These are phyloP conservation scores for Paramecium bursaria DNA, from an alignment of 73 alveolate genomes.

Conservation along the genomic window DNA sequence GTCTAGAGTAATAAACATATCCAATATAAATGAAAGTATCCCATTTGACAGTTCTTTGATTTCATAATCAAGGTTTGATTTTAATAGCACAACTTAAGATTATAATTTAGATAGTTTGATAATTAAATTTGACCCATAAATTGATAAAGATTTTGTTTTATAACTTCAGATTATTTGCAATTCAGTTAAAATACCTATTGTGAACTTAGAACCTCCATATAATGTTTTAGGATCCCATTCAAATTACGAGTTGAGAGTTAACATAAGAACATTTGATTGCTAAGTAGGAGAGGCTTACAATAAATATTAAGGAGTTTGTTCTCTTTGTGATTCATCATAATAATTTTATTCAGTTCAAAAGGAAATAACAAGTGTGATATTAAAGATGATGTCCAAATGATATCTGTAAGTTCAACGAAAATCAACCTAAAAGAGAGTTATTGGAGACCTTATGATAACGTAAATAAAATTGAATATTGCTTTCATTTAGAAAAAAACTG, in stretches of 20 bases:
- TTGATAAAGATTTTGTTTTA: background rate
- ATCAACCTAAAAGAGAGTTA: slow-evolving; percentile 7
- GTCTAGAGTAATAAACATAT: background rate
- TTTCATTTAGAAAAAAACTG: slow-evolving; percentile 27
- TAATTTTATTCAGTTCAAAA: background rate
- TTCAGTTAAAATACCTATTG: slow-evolving; percentile 22
- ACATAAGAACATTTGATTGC: slow-evolving; percentile 7
- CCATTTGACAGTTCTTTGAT: background rate
- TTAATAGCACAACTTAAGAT: slow-evolving; percentile 9
- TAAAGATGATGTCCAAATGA: background rate
- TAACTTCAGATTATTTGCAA: background rate
- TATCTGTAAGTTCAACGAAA: slow-evolving; percentile 7
- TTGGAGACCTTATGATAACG: slow-evolving; percentile 50
- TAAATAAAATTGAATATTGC: slow-evolving; percentile 17
- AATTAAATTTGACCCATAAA: slow-evolving; percentile 22
- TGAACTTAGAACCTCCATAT: slow-evolving; percentile 24
- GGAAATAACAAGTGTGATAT: slow-evolving; percentile 5
- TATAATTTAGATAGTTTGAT: slow-evolving; percentile 32
- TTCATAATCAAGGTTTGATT: background rate
- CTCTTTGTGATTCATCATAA: slow-evolving; percentile 20
- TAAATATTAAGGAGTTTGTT: slow-evolving; percentile 16
- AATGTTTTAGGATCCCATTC: background rate
- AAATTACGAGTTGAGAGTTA: background rate
- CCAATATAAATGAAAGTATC: background rate
- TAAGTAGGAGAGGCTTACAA: slow-evolving; percentile 11